These are phyloP conservation scores for Ophiostoma populinum DNA, from an alignment of 2,329 filamentous ascomycete species.

Conservation along the genomic window DNA sequence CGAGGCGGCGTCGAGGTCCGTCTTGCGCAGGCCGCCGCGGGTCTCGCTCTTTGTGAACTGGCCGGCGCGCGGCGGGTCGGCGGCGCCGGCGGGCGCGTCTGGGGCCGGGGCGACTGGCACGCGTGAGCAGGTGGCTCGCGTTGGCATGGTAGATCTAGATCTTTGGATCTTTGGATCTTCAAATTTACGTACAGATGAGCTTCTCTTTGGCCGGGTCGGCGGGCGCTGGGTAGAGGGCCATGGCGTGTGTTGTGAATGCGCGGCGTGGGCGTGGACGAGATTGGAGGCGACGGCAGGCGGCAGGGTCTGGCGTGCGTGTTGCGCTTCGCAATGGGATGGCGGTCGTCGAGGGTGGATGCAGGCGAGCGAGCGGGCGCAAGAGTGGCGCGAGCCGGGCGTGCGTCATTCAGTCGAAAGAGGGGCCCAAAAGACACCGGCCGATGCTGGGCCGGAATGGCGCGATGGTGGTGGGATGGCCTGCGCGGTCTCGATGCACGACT, in stretches of 20 bases:
- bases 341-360: no score
- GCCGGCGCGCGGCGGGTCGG: constrained; percentile 38
- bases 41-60: constrained; percentile 47
- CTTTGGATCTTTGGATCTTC: no score
- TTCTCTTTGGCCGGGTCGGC: constrained; percentile 6
- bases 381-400: no score
- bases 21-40: constrained; percentile 37
- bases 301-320: neutral
- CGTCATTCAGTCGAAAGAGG: no score
- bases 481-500: no score
- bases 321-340: no score
- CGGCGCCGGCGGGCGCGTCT: constrained; percentile 3
- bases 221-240: constrained; percentile 9
- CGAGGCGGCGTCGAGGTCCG: constrained; percentile 39
- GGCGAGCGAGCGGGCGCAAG: no score
- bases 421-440: no score
- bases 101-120: constrained; percentile 13
- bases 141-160: no score
- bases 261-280: neutral
- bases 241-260: neutral
- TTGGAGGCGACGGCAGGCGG: neutral
- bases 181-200: constrained; percentile 8
- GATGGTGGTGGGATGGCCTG: no score
- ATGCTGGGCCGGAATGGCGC: no score
- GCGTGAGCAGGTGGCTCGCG: no score